phyloP scores from a whole-genome alignment of 129 eudicot genomes.

The Sambucus nigra region DNA sequence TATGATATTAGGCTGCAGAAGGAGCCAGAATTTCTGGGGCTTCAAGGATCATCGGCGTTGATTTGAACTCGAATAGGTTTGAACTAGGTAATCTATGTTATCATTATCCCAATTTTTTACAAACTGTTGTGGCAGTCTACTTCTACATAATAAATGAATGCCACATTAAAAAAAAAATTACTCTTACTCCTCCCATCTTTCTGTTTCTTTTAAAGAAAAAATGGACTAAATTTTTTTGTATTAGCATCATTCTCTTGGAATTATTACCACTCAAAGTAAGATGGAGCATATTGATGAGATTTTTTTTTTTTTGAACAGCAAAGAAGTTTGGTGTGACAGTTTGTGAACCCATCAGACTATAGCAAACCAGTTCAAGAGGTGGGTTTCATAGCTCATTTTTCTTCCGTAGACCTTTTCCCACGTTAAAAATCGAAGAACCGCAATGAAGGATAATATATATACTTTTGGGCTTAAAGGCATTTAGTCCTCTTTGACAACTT shows the following conservation, averaged over 20 bases:
- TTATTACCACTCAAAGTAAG: too few species aligned
- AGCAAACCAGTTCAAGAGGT: conserved; percentile 75
- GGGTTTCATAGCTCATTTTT: not conserved
- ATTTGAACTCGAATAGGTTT: conserved; percentile 48
- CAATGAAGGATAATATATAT: too few species aligned
- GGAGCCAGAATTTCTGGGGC: conserved; percentile 80
- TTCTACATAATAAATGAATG: too few species aligned
- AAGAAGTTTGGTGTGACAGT: conserved; percentile 78
- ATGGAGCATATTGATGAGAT: not conserved
- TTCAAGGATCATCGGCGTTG: conserved; percentile 68
- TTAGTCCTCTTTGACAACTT: too few species aligned
- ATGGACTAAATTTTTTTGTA: too few species aligned
- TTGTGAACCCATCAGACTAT: conserved; percentile 65
- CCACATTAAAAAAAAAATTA: too few species aligned
- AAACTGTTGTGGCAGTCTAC: too few species aligned
- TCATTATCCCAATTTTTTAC: too few species aligned
- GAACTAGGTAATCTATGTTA: conserved; percentile 61
- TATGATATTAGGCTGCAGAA: conserved; percentile 56
- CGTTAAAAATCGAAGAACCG: not conserved
- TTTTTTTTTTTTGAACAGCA: conserved; percentile 28
- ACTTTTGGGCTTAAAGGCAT: too few species aligned
- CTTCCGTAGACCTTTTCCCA: not conserved
- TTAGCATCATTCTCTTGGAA: too few species aligned
- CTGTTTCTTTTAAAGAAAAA: too few species aligned
- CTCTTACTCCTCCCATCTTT: too few species aligned